Percentiles rank a stretch among this genome's conserved stretches.
Conservation (phyloP, 768 basidiomycete species). For the Tylopilus balloui region DNA sequence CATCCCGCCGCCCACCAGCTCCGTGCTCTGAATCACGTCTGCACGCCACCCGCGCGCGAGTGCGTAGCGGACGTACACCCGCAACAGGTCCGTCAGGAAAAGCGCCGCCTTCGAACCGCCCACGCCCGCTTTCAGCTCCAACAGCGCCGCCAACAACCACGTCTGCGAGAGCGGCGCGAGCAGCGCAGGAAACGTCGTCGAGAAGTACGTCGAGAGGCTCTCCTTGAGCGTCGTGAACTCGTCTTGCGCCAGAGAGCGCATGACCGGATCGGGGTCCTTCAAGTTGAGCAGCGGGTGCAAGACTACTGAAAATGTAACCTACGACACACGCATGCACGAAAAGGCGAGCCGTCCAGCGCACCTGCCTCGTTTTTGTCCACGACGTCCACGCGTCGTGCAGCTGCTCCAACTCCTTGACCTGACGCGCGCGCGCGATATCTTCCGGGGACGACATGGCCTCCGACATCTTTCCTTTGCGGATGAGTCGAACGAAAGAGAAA, state of each 20-base stretch:
- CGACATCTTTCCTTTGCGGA: conserved; percentile 41
- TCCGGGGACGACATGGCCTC: conserved; percentile 49
- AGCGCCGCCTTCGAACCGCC: conserved; percentile 87
- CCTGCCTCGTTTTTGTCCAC: conserved; percentile 56
- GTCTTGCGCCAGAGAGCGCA: conserved; percentile 69
- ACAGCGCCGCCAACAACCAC: conserved; percentile 62
- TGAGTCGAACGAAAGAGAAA: not conserved
- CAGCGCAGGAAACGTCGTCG: conserved; percentile 57
- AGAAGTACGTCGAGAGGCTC: conserved; percentile 25
- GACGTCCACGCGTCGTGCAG: conserved; percentile 64
- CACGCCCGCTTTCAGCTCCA: conserved; percentile 91
- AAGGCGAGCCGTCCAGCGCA: conserved; percentile 29
- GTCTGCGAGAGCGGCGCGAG: conserved; percentile 73
- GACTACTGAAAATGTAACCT: conserved; percentile 46
- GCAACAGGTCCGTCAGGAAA: conserved; percentile 70
- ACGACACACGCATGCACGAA: not conserved
- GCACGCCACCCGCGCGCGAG: conserved; percentile 56
- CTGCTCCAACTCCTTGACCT: conserved; percentile 65
- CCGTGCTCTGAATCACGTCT: conserved; percentile 53
- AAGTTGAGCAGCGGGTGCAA: conserved; percentile 50
- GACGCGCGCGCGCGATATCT: conserved; percentile 55
- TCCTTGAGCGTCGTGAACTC: conserved; percentile 51
- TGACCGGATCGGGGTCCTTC: conserved; percentile 70
- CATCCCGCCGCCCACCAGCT: conserved; percentile 58
- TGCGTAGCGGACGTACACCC: conserved; percentile 77